Evolutionary conservation across 202 grass and related monocot genomes (phyloP).

Genomic region (Brachypodium distachyon): DNA sequence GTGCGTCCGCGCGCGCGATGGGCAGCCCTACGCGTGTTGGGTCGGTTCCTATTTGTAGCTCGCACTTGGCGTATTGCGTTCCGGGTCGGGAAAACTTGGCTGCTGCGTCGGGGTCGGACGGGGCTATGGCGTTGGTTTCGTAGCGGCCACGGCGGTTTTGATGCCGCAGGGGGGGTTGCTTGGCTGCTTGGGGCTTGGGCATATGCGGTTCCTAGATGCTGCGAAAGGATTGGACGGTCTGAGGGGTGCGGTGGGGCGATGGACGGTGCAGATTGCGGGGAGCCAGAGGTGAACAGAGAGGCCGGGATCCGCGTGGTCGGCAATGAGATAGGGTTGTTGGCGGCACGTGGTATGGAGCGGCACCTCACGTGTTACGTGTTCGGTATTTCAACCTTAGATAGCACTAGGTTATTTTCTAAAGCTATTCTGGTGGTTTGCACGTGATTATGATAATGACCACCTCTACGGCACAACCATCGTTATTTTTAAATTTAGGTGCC

Average conservation of each 20-base stretch:
- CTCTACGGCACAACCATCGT: too few species aligned
- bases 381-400: too few species aligned
- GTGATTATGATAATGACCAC: too few species aligned
- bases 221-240: not conserved
- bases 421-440: too few species aligned
- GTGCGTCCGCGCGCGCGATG: not conserved
- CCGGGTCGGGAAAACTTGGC: not conserved
- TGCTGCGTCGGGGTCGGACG: not conserved
- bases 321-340: too few species aligned
- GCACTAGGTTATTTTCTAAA: too few species aligned
- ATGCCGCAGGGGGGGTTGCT: not conserved
- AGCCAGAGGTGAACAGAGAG: too few species aligned
- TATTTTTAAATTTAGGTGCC: too few species aligned
- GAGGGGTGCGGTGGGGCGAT: not conserved
- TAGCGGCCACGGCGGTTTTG: slow-evolving; percentile 11
- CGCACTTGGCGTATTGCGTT: not conserved
- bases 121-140: not conserved
- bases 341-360: too few species aligned
- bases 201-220: not conserved
- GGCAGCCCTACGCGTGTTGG: not conserved
- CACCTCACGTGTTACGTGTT: too few species aligned
- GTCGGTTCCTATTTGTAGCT: slow-evolving; percentile 3
- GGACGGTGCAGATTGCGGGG: not conserved
- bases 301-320: too few species aligned
- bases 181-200: too few species aligned